A percentile compares a stretch with the other conserved stretches of the same genome.
These are phyloP conservation scores for Mucor indicus DNA, from an alignment of 371 early-diverging fungal genomes.

Conservation along the genomic window DNA sequence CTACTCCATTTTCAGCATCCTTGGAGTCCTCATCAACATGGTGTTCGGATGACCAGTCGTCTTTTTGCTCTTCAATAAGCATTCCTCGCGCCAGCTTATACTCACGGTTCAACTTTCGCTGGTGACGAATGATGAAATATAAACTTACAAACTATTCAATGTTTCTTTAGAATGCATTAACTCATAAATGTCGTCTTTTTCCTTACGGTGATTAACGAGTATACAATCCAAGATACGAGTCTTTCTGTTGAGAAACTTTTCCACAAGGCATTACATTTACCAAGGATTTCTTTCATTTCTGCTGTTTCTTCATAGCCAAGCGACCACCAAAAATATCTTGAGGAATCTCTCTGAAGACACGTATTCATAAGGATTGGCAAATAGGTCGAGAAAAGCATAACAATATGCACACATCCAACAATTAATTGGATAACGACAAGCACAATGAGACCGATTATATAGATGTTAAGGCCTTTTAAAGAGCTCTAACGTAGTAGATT, in stretches of 20 bases:
- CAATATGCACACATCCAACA: conserved; percentile 18
- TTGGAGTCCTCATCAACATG: conserved; percentile 1
- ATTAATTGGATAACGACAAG: conserved; percentile 6
- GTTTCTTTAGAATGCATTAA: too few relatives aligned
- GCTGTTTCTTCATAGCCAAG: conserved; percentile 4
- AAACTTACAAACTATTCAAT: background rate
- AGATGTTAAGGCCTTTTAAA: conserved; percentile 1
- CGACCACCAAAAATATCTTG: conserved; percentile 21
- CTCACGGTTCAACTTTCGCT: background rate
- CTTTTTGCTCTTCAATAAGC: background rate
- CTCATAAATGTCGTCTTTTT: background rate
- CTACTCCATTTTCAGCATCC: background rate
- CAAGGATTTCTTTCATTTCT: conserved; percentile 10
- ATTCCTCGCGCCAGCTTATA: conserved; percentile 3
- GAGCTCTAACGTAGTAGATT: too few relatives aligned
- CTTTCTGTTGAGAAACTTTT: conserved; percentile 14
- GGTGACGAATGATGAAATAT: conserved; percentile 2
- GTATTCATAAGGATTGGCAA: conserved; percentile 14
- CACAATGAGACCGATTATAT: conserved; percentile 8
- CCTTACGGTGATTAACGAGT: conserved; percentile 16
- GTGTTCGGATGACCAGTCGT: too few relatives aligned
- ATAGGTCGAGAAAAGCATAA: conserved; percentile 16
- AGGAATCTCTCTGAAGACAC: conserved; percentile 20
- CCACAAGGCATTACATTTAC: conserved; percentile 11
- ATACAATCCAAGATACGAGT: conserved; percentile 18